Percentiles rank a stretch among this genome's conserved stretches.
Conservation (phyloP, 768 basidiomycete genomes). For the Lactarius evosmus region DNA sequence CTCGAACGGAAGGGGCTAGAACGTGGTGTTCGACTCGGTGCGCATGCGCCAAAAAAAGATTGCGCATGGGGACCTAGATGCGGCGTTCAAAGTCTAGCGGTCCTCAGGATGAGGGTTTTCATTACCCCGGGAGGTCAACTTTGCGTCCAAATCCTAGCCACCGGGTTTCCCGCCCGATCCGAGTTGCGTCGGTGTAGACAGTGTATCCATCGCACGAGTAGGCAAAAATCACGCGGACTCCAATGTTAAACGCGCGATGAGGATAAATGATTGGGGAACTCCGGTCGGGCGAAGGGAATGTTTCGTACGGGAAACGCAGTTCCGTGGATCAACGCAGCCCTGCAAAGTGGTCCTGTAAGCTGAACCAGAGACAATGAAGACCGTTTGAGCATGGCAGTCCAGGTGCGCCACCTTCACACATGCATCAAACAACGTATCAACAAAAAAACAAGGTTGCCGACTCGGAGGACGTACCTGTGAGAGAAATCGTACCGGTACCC, state of each 20-base stretch:
- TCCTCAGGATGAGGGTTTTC: neutral
- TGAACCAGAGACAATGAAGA: neutral
- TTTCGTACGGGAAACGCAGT: neutral
- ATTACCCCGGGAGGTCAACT: neutral
- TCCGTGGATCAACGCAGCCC: neutral
- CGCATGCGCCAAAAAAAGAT: neutral
- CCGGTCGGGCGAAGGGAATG: neutral
- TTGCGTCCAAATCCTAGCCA: neutral
- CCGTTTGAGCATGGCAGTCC: neutral
- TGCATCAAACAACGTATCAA: neutral
- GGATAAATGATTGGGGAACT: neutral
- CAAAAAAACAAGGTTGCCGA: neutral
- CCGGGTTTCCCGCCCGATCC: conserved; percentile 13
- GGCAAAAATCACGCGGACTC: conserved; percentile 1
- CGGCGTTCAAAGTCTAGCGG: neutral
- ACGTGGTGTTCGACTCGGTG: neutral
- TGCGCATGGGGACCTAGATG: neutral
- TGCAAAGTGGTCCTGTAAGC: neutral
- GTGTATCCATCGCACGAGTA: neutral
- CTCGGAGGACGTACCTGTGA: conserved; percentile 3
- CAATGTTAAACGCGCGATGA: neutral
- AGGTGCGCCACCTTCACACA: neutral
- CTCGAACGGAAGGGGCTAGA: conserved; percentile 1
- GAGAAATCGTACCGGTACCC: neutral
- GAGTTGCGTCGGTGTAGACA: neutral